Percentiles rank a stretch among this genome's conserved stretches.
phyloP scores from a whole-genome alignment of 2,329 filamentous ascomycete genomes.

The Orbilia brochopaga region DNA sequence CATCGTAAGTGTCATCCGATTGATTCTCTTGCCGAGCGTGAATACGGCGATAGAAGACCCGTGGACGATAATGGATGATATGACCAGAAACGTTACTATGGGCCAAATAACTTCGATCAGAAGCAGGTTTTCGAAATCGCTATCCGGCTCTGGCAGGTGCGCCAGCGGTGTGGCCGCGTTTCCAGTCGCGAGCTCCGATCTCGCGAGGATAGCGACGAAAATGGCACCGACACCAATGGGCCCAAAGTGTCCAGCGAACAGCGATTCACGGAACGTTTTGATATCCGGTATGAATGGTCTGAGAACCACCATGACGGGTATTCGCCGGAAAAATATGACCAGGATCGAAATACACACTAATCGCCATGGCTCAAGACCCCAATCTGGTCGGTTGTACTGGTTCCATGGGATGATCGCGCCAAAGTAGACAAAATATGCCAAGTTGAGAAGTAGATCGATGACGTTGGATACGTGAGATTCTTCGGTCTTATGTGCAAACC shows the following conservation, averaged over 20 bases:
- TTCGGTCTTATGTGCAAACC: constrained; percentile 98
- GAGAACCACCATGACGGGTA: constrained; percentile 88
- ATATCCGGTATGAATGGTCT: constrained; percentile 95
- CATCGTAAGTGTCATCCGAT: constrained; percentile 73
- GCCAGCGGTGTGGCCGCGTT: constrained; percentile 73
- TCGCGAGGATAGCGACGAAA: constrained; percentile 88
- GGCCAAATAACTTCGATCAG: constrained; percentile 92
- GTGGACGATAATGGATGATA: constrained; percentile 91
- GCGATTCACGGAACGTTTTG: constrained; percentile 95
- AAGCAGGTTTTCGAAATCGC: constrained; percentile 67
- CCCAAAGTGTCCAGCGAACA: constrained; percentile 96
- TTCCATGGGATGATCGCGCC: constrained; percentile 97
- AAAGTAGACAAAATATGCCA: constrained; percentile 97
- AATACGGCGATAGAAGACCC: constrained; percentile 98
- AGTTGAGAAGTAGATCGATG: constrained; percentile 93
- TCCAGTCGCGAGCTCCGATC: constrained; percentile 84
- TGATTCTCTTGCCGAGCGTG: constrained; percentile 96
- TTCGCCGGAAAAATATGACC: constrained; percentile 92
- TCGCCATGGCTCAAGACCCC: constrained; percentile 84
- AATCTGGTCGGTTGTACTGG: constrained; percentile 75
- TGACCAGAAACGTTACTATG: constrained; percentile 90
- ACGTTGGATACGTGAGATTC: constrained; percentile 99
- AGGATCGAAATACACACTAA: constrained; percentile 92
- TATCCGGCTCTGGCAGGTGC: constrained; percentile 64
- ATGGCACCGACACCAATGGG: constrained; percentile 97